A percentile compares a stretch with the other conserved stretches of the same genome.
Conservation (phyloP, 306 rosid genomes). For the Cucurbita maxima region DNA sequence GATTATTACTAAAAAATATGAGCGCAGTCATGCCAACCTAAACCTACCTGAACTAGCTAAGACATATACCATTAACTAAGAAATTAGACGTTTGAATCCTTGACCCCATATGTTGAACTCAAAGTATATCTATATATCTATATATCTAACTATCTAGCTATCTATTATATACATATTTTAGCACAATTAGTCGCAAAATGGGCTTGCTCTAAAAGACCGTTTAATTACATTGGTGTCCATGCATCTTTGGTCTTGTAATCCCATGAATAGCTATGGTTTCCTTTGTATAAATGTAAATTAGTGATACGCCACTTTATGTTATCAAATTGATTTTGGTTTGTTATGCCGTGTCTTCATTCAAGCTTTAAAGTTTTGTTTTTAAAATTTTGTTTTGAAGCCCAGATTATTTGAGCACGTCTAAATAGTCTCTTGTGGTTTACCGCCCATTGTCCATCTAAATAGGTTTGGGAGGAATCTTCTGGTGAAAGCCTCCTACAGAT, state of each 20-base stretch:
- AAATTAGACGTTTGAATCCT: no score
- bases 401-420: neutral
- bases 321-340: neutral
- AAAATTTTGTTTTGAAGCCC: neutral
- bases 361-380: neutral
- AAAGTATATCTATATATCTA: no score
- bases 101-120: no score
- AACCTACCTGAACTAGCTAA: no score
- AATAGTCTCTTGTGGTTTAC: neutral
- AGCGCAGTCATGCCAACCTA: neutral
- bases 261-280: neutral
- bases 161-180: no score
- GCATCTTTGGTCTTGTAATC: neutral
- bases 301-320: neutral
- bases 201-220: neutral
- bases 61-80: no score
- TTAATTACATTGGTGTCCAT: neutral
- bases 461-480: constrained; percentile 93
- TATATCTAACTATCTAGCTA: no score
- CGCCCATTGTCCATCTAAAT: constrained; percentile 9
- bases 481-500: constrained; percentile 93
- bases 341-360: neutral
- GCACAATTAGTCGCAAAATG: neutral
- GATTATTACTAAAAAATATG: neutral
- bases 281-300: neutral